phyloP scores from a whole-genome alignment of 2,329 filamentous ascomycete species.

The Neonectria ditissima region DNA sequence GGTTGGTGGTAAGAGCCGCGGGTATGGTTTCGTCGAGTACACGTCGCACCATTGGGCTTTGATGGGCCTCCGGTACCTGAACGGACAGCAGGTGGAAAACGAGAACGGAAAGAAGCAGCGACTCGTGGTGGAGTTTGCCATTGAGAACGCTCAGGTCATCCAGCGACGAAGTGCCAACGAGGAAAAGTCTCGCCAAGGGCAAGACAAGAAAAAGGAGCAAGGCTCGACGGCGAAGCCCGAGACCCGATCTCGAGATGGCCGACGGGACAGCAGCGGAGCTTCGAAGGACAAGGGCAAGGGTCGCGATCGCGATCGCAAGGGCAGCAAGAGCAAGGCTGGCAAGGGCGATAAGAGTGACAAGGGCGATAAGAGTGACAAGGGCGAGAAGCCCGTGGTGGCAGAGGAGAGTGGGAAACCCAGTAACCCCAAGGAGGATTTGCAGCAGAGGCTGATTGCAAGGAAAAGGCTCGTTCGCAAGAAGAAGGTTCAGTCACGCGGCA shows the following conservation, averaged over 20 bases:
- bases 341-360: constrained; percentile 37
- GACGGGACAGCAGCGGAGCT: constrained; percentile 33
- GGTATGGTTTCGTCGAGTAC: constrained; percentile 98
- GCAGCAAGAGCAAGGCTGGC: constrained; percentile 4
- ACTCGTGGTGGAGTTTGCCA: constrained; percentile 95
- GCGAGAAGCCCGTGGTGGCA: constrained; percentile 8
- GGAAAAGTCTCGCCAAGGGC: constrained; percentile 49
- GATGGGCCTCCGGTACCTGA: constrained; percentile 94
- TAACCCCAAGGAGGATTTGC: constrained; percentile 55
- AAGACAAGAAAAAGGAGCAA: constrained; percentile 36
- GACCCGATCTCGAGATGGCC: constrained; percentile 27
- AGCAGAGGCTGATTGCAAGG: constrained; percentile 84
- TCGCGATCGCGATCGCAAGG: constrained; percentile 16
- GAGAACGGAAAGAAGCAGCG: constrained; percentile 83
- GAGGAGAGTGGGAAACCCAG: constrained; percentile 49
- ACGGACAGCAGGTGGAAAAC: constrained; percentile 75
- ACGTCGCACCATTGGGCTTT: constrained; percentile 92
- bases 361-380: constrained; percentile 31
- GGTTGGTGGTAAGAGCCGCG: constrained; percentile 84
- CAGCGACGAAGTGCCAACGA: constrained; percentile 68
- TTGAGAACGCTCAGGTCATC: constrained; percentile 98
- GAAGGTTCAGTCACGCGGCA: constrained; percentile 59
- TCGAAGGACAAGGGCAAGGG: constrained; percentile 38
- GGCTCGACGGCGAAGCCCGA: constrained; percentile 22
- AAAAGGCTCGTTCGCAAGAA: constrained; percentile 85